Evolutionary conservation across 225 moss, liverwort and hornwort species (phyloP).

Genomic region (Sphagnum tenellum): DNA sequence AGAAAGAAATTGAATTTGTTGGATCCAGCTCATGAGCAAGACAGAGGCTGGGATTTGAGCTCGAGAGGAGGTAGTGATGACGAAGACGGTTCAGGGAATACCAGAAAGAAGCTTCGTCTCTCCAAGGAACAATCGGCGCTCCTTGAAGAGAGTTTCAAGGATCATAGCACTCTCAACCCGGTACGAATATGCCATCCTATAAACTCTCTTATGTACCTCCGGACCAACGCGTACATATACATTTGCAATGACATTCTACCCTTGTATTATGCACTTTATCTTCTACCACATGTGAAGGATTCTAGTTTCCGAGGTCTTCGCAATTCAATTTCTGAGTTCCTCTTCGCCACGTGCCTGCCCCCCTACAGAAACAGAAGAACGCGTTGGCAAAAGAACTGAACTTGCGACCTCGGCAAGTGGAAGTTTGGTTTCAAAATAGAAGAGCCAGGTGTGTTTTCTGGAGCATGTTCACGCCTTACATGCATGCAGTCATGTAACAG

Average conservation of each 20-base stretch:
- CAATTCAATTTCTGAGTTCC: not conserved
- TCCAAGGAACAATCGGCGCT: slow-evolving; percentile 95
- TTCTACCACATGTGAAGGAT: too few species aligned
- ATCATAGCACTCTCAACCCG: slow-evolving; percentile 90
- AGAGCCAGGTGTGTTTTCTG: slow-evolving; percentile 50
- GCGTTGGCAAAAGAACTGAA: slow-evolving; percentile 86
- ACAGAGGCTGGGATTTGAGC: slow-evolving; percentile 56
- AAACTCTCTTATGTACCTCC: not conserved
- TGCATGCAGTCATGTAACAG: too few species aligned
- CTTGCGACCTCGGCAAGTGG: slow-evolving; percentile 81
- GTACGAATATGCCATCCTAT: slow-evolving; percentile 8
- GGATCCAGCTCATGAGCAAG: slow-evolving; percentile 56
- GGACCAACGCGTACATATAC: too few species aligned
- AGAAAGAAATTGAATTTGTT: slow-evolving; percentile 71
- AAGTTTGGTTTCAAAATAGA: slow-evolving; percentile 99
- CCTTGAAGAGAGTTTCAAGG: slow-evolving; percentile 91
- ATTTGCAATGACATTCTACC: too few species aligned
- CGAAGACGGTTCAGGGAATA: slow-evolving; percentile 83
- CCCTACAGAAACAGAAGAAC: slow-evolving; percentile 78
- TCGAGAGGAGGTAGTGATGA: slow-evolving; percentile 71
- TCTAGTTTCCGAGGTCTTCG: not conserved
- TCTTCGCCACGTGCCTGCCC: not conserved
- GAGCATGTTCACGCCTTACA: too few species aligned
- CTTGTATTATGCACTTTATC: too few species aligned
- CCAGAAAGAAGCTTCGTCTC: slow-evolving; percentile 87